Evolutionary conservation across 345 rosid species (phyloP).

Genomic region (Citrus hindsii): DNA sequence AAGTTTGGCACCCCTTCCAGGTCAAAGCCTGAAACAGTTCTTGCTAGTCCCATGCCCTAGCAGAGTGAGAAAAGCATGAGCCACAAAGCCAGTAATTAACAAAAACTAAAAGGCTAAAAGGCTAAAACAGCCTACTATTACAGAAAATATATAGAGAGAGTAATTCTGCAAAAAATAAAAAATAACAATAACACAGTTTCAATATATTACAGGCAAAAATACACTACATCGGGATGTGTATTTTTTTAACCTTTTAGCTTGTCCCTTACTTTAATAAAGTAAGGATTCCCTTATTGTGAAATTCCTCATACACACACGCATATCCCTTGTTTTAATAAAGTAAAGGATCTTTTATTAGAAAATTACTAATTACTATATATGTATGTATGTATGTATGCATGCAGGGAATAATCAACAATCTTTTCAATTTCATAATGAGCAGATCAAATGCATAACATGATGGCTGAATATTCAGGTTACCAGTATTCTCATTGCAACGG

Average conservation of each 20-base stretch:
- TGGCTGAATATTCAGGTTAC: slow-evolving; percentile 21
- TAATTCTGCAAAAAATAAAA: too few relatives aligned
- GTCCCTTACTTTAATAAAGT: too few relatives aligned
- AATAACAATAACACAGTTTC: too few relatives aligned
- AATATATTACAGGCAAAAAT: too few relatives aligned
- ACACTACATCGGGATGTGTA: too few relatives aligned
- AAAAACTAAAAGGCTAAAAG: neutral
- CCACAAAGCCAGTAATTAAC: slow-evolving; percentile 16
- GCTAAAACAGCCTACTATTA: neutral
- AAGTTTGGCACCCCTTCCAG: slow-evolving; percentile 38
- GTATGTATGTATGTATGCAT: too few relatives aligned
- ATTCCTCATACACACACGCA: too few relatives aligned
- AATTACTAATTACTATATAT: too few relatives aligned
- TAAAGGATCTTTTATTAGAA: too few relatives aligned
- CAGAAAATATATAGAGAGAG: neutral
- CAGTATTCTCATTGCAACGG: slow-evolving; percentile 53
- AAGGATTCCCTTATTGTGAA: too few relatives aligned
- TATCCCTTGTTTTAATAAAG: too few relatives aligned
- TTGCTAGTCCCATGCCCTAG: slow-evolving; percentile 50
- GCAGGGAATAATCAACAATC: neutral
- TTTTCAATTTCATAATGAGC: neutral
- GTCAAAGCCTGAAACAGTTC: slow-evolving; percentile 41
- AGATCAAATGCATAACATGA: neutral
- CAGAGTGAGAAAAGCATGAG: slow-evolving; percentile 23
- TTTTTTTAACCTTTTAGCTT: too few relatives aligned